Conservation (phyloP, 495 filamentous ascomycete species). For the Aspergillus hancockii region DNA sequence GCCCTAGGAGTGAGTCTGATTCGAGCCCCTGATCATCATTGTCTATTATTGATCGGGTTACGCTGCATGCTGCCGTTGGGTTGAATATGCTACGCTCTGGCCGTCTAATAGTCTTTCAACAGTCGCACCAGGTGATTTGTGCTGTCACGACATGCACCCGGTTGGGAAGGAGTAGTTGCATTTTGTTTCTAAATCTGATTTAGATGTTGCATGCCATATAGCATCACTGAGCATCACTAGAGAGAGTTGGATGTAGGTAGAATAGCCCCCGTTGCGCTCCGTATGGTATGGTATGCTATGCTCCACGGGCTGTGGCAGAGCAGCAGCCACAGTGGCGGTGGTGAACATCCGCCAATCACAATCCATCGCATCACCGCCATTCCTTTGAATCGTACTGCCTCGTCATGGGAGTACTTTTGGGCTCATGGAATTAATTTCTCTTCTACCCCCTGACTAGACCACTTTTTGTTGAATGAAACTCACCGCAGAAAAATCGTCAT, state of each 20-base stretch:
- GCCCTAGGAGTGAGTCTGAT: neutral
- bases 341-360: conserved; percentile 32
- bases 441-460: conserved; percentile 1
- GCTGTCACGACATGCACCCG: neutral
- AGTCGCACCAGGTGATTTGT: neutral
- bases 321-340: conserved; percentile 44
- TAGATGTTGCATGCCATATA: no score
- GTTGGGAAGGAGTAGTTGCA: no score
- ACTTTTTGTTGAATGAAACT: neutral
- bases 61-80: neutral
- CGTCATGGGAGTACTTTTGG: neutral
- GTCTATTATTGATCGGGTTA: conserved; percentile 3
- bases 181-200: no score
- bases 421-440: neutral
- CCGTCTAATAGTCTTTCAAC: neutral
- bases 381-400: neutral
- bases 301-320: neutral
- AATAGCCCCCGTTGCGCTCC: neutral
- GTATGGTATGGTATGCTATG: conserved; percentile 16
- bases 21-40: conserved; percentile 3
- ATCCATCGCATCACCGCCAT: conserved; percentile 36
- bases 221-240: no score
- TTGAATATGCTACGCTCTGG: neutral
- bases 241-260: neutral
- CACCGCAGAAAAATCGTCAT: neutral